Evolutionary conservation across 352 stramenopile genomes (phyloP).

Genomic region (Globisporangium paroecandrum): DNA sequence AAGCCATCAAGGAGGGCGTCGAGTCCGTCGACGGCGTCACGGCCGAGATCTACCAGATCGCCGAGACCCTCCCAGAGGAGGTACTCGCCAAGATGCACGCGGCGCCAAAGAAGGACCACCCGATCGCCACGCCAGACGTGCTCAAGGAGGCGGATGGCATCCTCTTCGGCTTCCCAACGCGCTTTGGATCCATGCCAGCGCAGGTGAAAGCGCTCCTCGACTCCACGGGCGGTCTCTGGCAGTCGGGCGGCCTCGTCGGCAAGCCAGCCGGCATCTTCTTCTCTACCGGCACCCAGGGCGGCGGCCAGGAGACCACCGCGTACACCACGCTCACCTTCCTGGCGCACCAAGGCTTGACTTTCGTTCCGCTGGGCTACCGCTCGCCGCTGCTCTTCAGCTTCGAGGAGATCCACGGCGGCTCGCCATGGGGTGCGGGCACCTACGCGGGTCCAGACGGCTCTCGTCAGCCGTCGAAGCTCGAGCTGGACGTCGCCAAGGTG

Average conservation of each 20-base stretch:
- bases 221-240: constrained; percentile 81
- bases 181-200: constrained; percentile 71
- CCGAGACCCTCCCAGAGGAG: constrained; percentile 69
- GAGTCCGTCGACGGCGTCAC: constrained; percentile 47
- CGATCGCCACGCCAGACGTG: constrained; percentile 55
- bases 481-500: constrained; percentile 70
- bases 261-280: constrained; percentile 90
- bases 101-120: constrained; percentile 51
- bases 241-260: constrained; percentile 70
- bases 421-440: constrained; percentile 80
- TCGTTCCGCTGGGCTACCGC: constrained; percentile 85
- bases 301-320: constrained; percentile 89
- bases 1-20: constrained; percentile 58
- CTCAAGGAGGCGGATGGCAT: constrained; percentile 76
- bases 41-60: constrained; percentile 60
- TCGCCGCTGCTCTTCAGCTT: constrained; percentile 65
- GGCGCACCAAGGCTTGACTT: constrained; percentile 89
- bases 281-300: constrained; percentile 67
- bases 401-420: constrained; percentile 75
- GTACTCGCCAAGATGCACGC: constrained; percentile 71
- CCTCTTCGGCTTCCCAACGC: constrained; percentile 78
- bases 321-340: constrained; percentile 85
- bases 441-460: constrained; percentile 78
- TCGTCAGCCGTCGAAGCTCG: constrained; percentile 74
- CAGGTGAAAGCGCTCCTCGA: constrained; percentile 92